Evolutionary conservation across 768 basidiomycete genomes (phyloP).

Genomic region (Panaeolus papilionaceus): DNA sequence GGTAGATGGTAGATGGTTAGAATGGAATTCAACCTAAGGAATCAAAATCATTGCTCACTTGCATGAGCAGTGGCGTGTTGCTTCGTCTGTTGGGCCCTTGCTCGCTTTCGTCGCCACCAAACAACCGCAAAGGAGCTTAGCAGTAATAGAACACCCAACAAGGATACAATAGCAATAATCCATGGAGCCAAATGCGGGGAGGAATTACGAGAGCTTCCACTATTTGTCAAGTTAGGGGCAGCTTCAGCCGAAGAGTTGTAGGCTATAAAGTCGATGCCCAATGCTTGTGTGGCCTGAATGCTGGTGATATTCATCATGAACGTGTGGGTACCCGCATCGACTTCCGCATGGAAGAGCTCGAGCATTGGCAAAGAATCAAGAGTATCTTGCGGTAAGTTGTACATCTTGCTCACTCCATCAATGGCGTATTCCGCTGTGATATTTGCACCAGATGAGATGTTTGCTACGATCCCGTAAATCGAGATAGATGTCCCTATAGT

Average conservation of each 20-base stretch:
- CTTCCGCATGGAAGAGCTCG: conserved; percentile 41
- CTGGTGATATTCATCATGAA: conserved; percentile 44
- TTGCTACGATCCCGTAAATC: conserved; percentile 41
- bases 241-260: conserved; percentile 42
- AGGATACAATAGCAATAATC: conserved; percentile 21
- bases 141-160: conserved; percentile 9
- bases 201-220: conserved; percentile 6
- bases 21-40: background rate
- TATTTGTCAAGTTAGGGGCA: background rate
- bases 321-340: conserved; percentile 42
- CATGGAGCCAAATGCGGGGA: conserved; percentile 21
- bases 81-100: background rate
- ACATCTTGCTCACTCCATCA: conserved; percentile 37
- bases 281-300: conserved; percentile 34
- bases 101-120: conserved; percentile 7
- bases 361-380: conserved; percentile 40
- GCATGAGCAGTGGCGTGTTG: background rate
- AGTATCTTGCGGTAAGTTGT: conserved; percentile 34
- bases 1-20: background rate
- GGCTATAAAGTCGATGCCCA: conserved; percentile 47
- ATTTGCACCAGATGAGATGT: conserved; percentile 32
- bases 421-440: conserved; percentile 43
- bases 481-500: conserved; percentile 42
- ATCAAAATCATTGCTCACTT: background rate
- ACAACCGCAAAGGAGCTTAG: conserved; percentile 6